Percentiles rank a stretch among this genome's conserved stretches.
Conservation (phyloP, 495 filamentous ascomycete genomes). For the Hyaloscypha bicolor region DNA sequence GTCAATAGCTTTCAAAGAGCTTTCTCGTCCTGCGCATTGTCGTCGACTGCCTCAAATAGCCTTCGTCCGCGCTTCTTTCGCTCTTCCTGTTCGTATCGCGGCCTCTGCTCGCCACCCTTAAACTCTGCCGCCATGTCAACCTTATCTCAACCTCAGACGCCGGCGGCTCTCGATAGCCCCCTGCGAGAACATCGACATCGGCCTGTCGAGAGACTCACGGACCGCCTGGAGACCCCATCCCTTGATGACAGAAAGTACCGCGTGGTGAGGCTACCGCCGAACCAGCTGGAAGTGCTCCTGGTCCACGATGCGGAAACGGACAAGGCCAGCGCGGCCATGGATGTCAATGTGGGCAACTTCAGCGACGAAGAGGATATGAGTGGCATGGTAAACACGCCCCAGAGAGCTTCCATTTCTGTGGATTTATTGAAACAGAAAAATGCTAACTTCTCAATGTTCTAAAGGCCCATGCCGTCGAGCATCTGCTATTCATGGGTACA, state of each 20-base stretch:
- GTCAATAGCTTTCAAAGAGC: constrained; percentile 1
- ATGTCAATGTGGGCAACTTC: constrained; percentile 95
- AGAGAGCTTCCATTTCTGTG: not conserved
- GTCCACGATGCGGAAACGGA: constrained; percentile 96
- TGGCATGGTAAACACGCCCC: not conserved
- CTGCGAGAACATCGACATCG: constrained; percentile 31
- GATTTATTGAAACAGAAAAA: not conserved
- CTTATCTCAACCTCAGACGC: constrained; percentile 32
- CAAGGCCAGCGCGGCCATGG: constrained; percentile 93
- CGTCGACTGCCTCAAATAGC: constrained; percentile 13
- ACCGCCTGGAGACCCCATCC: constrained; percentile 81
- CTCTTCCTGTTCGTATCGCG: constrained; percentile 9
- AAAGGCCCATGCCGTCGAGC: constrained; percentile 78
- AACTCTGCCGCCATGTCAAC: constrained; percentile 32
- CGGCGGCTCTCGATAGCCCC: constrained; percentile 27
- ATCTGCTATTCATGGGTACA: constrained; percentile 94
- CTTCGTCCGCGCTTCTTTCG: constrained; percentile 6
- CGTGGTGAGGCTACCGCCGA: constrained; percentile 77
- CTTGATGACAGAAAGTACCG: constrained; percentile 89
- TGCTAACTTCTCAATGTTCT: constrained; percentile 50
- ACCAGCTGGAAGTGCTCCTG: constrained; percentile 89
- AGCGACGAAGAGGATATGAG: constrained; percentile 73
- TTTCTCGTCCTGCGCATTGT: not conserved
- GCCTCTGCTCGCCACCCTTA: constrained; percentile 17
- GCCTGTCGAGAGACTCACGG: constrained; percentile 55